Base-by-base conservation (phyloP, 2,329 filamentous ascomycete species). In the Monilinia aucupariae region DNA sequence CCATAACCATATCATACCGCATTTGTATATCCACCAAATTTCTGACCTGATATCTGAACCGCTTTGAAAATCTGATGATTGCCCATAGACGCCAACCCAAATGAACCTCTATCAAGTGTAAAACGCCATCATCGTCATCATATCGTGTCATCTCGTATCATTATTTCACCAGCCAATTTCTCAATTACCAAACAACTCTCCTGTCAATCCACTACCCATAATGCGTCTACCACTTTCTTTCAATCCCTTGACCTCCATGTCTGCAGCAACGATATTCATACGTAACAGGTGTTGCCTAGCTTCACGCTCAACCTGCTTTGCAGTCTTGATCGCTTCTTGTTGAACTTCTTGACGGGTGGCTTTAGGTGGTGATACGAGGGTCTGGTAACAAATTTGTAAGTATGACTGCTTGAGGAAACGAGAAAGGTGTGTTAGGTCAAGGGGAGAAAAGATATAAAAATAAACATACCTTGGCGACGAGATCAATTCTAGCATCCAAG, bases 401-500 rank as follows among this genome's bases (percentile, higher is more conserved):
- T 49, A 39, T 27, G n/a, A 30, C 30, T 13, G 13, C 53, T 56
- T 12, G 55, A 47, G 58, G 45, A 27, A n/a, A 59, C 5, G 4
- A 6, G 8, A 47, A n/a, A 45, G 9, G 4, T n/a, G n/a, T 43
- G 15, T 37, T 41, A 15, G 27, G 15, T 48, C 25, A 3, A 47
- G 59, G 17, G 37, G 22, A 6, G 0, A 51, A 34, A 9, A 50
- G 13, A 43, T n/a, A 49, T 9, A 3, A 8, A n/a, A 50, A 30
- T 37, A 13, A 22, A 71, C 75, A 68, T 77, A 87, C 86, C 73
- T 85, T 83, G 69, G 94, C 89, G 64, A 96, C 91, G 0, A 90
- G 83, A 73, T 99, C 92, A 64, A 99, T 88, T 34, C 91, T 84
- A 9, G 91, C 92, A 68, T 92, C 81, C 13, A 99, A 78, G 0